These are phyloP conservation scores for Penicillium cosmopolitanum DNA, from an alignment of 495 filamentous ascomycete genomes.

Conservation along the genomic window DNA sequence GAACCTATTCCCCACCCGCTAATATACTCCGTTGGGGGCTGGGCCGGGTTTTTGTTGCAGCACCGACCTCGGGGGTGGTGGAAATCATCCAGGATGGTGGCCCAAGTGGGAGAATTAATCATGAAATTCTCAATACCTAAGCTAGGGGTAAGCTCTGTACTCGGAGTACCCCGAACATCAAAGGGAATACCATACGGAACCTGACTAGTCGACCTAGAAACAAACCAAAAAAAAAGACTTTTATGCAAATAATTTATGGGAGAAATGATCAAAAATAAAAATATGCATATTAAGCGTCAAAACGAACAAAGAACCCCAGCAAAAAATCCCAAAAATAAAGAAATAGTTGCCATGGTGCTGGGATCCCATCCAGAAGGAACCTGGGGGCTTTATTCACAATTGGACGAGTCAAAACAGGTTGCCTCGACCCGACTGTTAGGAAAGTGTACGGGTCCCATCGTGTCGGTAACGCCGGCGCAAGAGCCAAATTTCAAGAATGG, in stretches of 20 bases:
- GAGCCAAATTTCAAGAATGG: slow-evolving; percentile 18
- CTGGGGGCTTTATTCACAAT: slow-evolving; percentile 19
- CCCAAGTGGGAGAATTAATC: background rate
- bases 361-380: slow-evolving; percentile 25
- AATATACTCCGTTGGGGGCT: background rate
- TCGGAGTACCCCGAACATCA: slow-evolving; percentile 21
- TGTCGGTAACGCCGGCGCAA: slow-evolving; percentile 30
- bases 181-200: background rate
- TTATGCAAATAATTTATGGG: background rate
- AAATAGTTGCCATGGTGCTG: slow-evolving; percentile 24
- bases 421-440: slow-evolving; percentile 30
- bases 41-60: background rate
- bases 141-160: slow-evolving; percentile 4
- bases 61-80: background rate
- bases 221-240: too few relatives aligned
- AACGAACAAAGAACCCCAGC: slow-evolving; percentile 18
- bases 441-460: slow-evolving; percentile 30
- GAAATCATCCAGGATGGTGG: background rate
- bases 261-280: background rate
- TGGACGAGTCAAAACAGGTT: slow-evolving; percentile 24
- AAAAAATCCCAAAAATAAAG: slow-evolving; percentile 16
- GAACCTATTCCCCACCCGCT: background rate
- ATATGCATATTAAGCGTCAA: background rate
- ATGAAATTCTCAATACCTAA: background rate
- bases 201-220: background rate